Evolutionary conservation across 108 stramenopile genomes (phyloP), one percentile per base, ranked within the genome.

Genomic region (Skeletonema potamos): DNA sequence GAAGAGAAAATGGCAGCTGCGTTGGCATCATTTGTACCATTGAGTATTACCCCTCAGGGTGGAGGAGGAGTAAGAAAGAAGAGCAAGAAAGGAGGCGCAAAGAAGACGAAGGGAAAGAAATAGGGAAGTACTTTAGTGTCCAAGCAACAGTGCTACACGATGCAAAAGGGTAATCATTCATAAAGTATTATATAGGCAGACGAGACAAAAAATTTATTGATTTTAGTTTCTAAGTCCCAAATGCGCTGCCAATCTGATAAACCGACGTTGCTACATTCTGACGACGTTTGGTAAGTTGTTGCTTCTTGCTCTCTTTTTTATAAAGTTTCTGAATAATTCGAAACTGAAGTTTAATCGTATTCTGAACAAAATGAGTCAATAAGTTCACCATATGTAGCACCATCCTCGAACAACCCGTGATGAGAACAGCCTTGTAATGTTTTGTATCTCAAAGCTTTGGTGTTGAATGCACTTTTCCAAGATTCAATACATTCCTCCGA

Each of bases 401-500:
- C 80, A 66, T 82, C 58, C 62, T 88, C 87, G 17, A 81, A 65
- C 46, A 88, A 32, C 27, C 81, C 85, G 74, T 88, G 85, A 72
- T 88, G 85, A 33, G 83, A 69, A 70, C 83, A 84, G 3, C 81
- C 81, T 28, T 81, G 70, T 36, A 85, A 15, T 11, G 57, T 66
- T 62, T 66, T 69, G 27, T 29, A 41, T 28, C 77, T 62, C 6
- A 82, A 57, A 66, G 68, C 80, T 9, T 77, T 71, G 65, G 39
- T 46, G 65, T 76, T 79, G 37, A 85, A 82, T 4, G 58, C 54
- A 10, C 48, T 56, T 58, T 83, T 87, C 87, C 87, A 88, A 41
- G 58, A 77, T 22, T 75, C 74, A 8, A 84, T 33, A 58, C 76
- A 84, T 28, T 44, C 66, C 12, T 81, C 71, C 13, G 74, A 68